Evolutionary conservation across 345 rosid genomes (phyloP).

Genomic region (Aegle marmelos): DNA sequence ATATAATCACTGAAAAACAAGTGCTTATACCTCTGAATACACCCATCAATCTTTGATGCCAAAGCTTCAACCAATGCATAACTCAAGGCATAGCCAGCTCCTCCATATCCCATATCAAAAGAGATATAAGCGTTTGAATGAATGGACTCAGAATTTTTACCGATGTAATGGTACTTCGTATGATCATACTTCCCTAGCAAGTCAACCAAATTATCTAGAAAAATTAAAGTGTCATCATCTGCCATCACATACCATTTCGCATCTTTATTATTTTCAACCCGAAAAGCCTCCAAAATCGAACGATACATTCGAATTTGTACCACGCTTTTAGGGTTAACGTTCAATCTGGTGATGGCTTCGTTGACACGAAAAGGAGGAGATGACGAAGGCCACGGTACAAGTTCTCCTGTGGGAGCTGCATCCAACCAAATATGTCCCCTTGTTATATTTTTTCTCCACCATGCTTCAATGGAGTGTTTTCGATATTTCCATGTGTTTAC

Average conservation of each 20-base stretch:
- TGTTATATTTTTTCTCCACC: slow-evolving; percentile 65
- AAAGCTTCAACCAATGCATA: slow-evolving; percentile 42
- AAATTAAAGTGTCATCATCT: slow-evolving; percentile 54
- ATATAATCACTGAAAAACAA: slow-evolving; percentile 35
- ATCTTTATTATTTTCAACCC: slow-evolving; percentile 20
- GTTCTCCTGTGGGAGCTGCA: slow-evolving; percentile 36
- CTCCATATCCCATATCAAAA: slow-evolving; percentile 66
- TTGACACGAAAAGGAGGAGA: slow-evolving; percentile 48
- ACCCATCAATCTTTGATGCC: slow-evolving; percentile 37
- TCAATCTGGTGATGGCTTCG: slow-evolving; percentile 35
- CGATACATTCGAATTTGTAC: slow-evolving; percentile 38
- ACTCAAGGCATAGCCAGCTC: slow-evolving; percentile 67
- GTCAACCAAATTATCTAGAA: slow-evolving; percentile 50
- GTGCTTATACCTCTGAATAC: slow-evolving; percentile 40
- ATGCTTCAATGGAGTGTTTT: slow-evolving; percentile 47
- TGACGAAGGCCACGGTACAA: slow-evolving; percentile 47
- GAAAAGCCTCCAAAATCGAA: slow-evolving; percentile 39
- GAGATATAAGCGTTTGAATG: slow-evolving; percentile 35
- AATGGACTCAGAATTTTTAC: slow-evolving; percentile 43
- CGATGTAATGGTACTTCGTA: slow-evolving; percentile 41
- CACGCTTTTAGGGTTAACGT: slow-evolving; percentile 17
- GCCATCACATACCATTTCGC: slow-evolving; percentile 54
- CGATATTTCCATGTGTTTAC: slow-evolving; percentile 40
- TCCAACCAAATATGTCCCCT: slow-evolving; percentile 56
- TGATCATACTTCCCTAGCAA: slow-evolving; percentile 50